These are phyloP conservation scores for Leccinellum albellum DNA, from an alignment of 768 basidiomycete genomes.

Conservation along the genomic window DNA sequence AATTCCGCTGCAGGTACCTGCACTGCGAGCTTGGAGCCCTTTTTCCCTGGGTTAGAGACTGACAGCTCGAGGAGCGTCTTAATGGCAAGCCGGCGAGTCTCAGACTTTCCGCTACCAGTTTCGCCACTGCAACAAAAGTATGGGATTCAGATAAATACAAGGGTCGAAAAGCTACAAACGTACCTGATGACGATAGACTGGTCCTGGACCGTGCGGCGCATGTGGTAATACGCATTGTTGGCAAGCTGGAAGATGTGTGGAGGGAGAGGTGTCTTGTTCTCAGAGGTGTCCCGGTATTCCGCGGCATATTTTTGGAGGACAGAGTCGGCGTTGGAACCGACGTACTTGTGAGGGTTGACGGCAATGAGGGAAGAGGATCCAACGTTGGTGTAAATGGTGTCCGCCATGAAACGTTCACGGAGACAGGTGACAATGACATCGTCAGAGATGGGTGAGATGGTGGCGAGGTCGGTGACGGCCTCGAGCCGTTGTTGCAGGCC, in stretches of 20 bases:
- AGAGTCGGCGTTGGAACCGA: slow-evolving; percentile 78
- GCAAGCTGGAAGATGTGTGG: slow-evolving; percentile 94
- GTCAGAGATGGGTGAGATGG: slow-evolving; percentile 67
- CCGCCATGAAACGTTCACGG: slow-evolving; percentile 82
- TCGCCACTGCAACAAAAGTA: slow-evolving; percentile 60
- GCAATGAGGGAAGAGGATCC: slow-evolving; percentile 75
- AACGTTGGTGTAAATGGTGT: slow-evolving; percentile 74
- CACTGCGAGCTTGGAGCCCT: slow-evolving; percentile 80
- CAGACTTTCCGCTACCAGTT: slow-evolving; percentile 91
- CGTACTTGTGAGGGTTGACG: slow-evolving; percentile 91
- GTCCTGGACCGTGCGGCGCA: slow-evolving; percentile 91
- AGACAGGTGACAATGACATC: slow-evolving; percentile 82
- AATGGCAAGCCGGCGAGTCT: slow-evolving; percentile 84
- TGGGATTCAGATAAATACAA: slow-evolving; percentile 1
- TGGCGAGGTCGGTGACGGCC: slow-evolving; percentile 64
- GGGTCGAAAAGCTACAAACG: slow-evolving; percentile 22
- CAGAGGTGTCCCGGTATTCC: slow-evolving; percentile 74
- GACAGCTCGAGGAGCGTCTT: slow-evolving; percentile 90
- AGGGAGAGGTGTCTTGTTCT: slow-evolving; percentile 55
- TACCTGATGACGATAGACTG: slow-evolving; percentile 86
- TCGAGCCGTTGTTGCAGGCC: slow-evolving; percentile 67
- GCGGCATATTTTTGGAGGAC: slow-evolving; percentile 81
- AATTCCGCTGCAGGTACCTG: slow-evolving; percentile 94
- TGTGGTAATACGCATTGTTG: slow-evolving; percentile 92
- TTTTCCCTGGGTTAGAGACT: slow-evolving; percentile 86